These are phyloP conservation scores for Alternaria rosae DNA, from an alignment of 2,329 filamentous ascomycete species.

Conservation along the genomic window DNA sequence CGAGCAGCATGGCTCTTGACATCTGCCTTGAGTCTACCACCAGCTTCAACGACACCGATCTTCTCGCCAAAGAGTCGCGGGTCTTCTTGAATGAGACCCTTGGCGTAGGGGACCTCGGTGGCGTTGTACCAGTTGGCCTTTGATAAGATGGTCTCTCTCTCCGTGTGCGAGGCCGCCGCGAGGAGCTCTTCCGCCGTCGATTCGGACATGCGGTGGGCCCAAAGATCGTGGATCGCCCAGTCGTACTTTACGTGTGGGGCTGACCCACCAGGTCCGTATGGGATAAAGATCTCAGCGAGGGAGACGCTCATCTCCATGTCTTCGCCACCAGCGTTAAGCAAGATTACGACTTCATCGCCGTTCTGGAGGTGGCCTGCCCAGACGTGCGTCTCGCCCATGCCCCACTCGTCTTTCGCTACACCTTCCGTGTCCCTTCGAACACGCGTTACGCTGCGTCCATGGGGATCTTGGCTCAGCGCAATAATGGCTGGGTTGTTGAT, in stretches of 20 bases:
- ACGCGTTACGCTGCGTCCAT: slow-evolving; percentile 32
- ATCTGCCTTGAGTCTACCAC: slow-evolving; percentile 22
- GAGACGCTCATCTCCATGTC: slow-evolving; percentile 30
- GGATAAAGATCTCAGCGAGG: slow-evolving; percentile 33
- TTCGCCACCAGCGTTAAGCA: slow-evolving; percentile 29
- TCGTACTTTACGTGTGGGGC: slow-evolving; percentile 32
- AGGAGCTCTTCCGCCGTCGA: slow-evolving; percentile 23
- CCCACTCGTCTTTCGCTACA: slow-evolving; percentile 31
- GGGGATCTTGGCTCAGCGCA: slow-evolving; percentile 35
- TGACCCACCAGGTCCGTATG: slow-evolving; percentile 32
- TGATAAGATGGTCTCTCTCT: slow-evolving; percentile 20
- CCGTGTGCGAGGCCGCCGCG: slow-evolving; percentile 10
- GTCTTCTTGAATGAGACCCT: slow-evolving; percentile 26
- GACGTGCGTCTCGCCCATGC: slow-evolving; percentile 35
- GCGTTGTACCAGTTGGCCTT: slow-evolving; percentile 35
- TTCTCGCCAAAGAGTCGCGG: slow-evolving; percentile 32
- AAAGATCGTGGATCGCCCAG: slow-evolving; percentile 35
- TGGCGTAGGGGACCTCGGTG: slow-evolving; percentile 28
- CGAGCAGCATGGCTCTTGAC: slow-evolving; percentile 33
- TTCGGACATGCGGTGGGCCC: slow-evolving; percentile 31
- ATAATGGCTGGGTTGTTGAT: slow-evolving; percentile 48
- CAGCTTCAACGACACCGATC: slow-evolving; percentile 30
- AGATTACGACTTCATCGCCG: slow-evolving; percentile 31
- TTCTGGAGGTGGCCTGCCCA: slow-evolving; percentile 33
- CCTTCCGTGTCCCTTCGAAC: slow-evolving; percentile 26